Conservation (phyloP, 306 rosid genomes). For the Mucuna pruriens region DNA sequence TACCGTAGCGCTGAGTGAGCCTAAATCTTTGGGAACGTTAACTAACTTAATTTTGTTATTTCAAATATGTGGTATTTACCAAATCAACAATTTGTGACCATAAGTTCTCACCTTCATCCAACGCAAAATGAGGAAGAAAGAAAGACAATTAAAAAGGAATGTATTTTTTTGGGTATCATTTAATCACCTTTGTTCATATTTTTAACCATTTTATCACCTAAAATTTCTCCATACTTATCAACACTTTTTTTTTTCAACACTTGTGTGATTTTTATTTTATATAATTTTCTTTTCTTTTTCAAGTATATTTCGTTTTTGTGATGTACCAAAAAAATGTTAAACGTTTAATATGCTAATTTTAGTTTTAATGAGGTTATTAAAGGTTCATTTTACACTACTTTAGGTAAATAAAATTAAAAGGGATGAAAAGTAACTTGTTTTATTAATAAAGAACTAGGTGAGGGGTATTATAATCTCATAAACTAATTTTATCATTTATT, state of each 20-base stretch:
- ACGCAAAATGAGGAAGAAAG: conserved; percentile 8
- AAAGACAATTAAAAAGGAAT: not conserved
- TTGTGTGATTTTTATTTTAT: not conserved
- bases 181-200: not conserved
- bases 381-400: too few species aligned
- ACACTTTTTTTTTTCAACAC: not conserved
- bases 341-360: too few species aligned
- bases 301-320: not conserved
- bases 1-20: not conserved
- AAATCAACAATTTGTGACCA: conserved; percentile 37
- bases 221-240: not conserved
- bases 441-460: too few species aligned
- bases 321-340: not conserved
- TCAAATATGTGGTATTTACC: conserved; percentile 38
- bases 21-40: conserved; percentile 19
- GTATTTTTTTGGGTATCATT: conserved; percentile 6
- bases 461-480: too few species aligned
- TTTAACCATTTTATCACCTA: not conserved
- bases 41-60: conserved; percentile 32
- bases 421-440: not conserved
- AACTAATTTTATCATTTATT: too few species aligned
- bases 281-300: not conserved
- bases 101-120: conserved; percentile 9
- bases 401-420: too few species aligned
- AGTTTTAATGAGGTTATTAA: too few species aligned